phyloP scores from a whole-genome alignment of 208 protist species.

The Histomonas meleagridis region DNA sequence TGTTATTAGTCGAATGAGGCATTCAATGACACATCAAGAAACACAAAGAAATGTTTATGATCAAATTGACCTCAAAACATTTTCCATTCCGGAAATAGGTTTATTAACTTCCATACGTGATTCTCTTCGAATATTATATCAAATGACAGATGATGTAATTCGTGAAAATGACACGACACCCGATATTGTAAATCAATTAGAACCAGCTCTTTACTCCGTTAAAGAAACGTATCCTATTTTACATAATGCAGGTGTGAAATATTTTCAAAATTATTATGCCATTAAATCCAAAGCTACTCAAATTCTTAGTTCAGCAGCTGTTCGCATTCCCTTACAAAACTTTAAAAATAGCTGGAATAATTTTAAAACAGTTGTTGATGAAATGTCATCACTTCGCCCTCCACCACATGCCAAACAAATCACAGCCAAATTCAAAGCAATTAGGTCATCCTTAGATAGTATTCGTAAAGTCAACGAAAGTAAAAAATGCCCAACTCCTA shows the following conservation, averaged over 20 bases:
- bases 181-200: neutral
- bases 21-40: no score
- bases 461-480: neutral
- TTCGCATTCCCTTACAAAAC: neutral
- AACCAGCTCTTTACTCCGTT: neutral
- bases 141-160: no score
- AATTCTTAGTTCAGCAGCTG: neutral
- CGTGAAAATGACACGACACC: neutral
- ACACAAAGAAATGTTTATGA: no score
- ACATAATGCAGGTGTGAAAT: neutral
- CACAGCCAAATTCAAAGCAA: neutral
- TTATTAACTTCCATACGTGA: no score
- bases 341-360: neutral
- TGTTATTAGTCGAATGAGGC: no score
- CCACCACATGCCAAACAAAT: conserved; percentile 2
- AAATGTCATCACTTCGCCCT: neutral
- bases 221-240: neutral
- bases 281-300: neutral
- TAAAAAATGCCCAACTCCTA: neutral
- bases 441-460: neutral
- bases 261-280: neutral
- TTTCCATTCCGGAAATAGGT: no score
- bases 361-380: neutral
- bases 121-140: no score
- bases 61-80: no score